Evolutionary conservation across 129 eudicot genomes (phyloP).

Genomic region (Saussurea involucrata): DNA sequence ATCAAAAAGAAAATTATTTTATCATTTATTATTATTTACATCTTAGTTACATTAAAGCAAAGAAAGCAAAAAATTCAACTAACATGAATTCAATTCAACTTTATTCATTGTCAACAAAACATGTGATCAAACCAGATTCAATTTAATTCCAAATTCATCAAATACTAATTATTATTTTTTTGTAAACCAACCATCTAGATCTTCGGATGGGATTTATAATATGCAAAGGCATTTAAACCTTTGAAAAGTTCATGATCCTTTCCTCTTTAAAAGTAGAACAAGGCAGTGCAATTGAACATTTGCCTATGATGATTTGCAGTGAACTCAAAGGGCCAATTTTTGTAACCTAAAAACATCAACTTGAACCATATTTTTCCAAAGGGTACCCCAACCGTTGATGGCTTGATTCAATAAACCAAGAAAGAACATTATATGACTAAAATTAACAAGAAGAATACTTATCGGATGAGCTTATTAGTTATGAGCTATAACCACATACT

Average conservation of each 20-base stretch:
- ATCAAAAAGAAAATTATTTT: no score
- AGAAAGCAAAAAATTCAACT: background rate
- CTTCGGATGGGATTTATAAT: background rate
- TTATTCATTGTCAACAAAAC: no score
- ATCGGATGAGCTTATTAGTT: constrained; percentile 12
- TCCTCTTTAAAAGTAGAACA: no score
- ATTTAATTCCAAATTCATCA: no score
- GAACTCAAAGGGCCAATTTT: background rate
- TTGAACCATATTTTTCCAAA: background rate
- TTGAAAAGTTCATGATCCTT: no score
- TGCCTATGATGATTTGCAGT: background rate
- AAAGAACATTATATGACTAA: constrained; percentile 18
- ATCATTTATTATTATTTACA: no score
- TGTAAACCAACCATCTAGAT: no score
- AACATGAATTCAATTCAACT: background rate
- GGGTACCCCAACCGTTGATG: constrained; percentile 1
- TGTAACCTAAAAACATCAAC: background rate
- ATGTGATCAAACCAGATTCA: no score
- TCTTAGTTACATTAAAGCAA: no score
- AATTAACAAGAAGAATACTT: constrained; percentile 1
- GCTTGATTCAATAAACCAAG: background rate
- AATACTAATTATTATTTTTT: no score
- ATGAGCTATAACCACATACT: constrained; percentile 18
- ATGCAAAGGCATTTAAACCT: no score
- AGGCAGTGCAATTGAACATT: background rate